Evolutionary conservation across 257 asterid genomes (phyloP), one percentile per base, ranked within the genome.

Genomic region (Lantana camara): DNA sequence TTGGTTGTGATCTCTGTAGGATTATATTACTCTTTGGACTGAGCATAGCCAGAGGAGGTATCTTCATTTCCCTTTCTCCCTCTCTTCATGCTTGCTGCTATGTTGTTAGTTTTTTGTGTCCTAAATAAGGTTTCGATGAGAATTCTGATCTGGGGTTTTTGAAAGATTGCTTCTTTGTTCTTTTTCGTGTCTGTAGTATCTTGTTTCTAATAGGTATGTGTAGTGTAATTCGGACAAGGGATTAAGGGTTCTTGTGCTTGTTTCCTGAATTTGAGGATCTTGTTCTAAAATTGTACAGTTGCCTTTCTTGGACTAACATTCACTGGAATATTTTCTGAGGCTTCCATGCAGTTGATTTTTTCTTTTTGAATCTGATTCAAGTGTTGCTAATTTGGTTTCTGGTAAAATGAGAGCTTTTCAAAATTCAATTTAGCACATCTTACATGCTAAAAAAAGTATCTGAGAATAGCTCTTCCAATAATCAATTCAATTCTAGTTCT

Each of bases 1-100:
- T 89, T 51, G 96, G 95, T 5, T 89, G 95, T 73, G 95, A 89
- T 70, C 82, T 89, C 2, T 84, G 87, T 66, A 70, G 96, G 56
- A 51, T 76, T 7, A 77, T 89, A 15, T 63, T 89, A 68, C 82
- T 75, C 32, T 86, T 79, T 66, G 96, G 96, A 30, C 88, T 89
- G 30, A 78, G 79, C 80, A 81, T 89, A 77, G 76, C 77, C 10
- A 85, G 78, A 75, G 93, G 86, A 82, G 95, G 96, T 89, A 63
- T 35, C 2, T 17, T 22, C 17, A 58, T 1, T 17, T 44, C 22
- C 1, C 38, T 15, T 12, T 23, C 8, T 40, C 40, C 27, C 41
- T 20, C 7, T 3, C 20, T 24, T 7, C 47, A 9, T 2, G 5
- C 11, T 49, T 47, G 56, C 24, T 13, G 30, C 21, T 52, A 57